These are phyloP conservation scores for Polygonum aviculare DNA, from an alignment of 148 eudicot species.

Conservation along the genomic window DNA sequence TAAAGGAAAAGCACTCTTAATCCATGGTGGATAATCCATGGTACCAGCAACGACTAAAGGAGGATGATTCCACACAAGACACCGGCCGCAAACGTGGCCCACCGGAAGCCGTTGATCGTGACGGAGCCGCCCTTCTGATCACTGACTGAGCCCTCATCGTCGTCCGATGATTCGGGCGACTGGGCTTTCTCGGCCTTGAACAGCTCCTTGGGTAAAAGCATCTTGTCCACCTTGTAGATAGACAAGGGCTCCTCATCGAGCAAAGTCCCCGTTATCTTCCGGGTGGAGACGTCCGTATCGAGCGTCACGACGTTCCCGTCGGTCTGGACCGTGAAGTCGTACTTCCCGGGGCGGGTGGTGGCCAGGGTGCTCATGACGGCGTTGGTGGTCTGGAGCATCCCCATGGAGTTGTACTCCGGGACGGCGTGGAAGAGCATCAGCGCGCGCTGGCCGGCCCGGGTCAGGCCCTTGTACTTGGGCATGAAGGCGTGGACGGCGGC, in stretches of 20 bases:
- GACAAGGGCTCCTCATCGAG: constrained; percentile 57
- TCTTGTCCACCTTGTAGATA: constrained; percentile 46
- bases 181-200: constrained; percentile 22
- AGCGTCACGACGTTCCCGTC: constrained; percentile 51
- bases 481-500: constrained; percentile 35
- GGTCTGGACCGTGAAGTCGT: constrained; percentile 49
- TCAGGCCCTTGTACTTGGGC: constrained; percentile 61
- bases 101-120: constrained; percentile 22
- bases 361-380: constrained; percentile 65
- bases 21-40: background rate
- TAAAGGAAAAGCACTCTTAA: background rate
- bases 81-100: constrained; percentile 15
- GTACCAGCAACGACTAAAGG: background rate
- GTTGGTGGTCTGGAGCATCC: constrained; percentile 46
- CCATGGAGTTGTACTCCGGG: constrained; percentile 58
- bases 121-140: constrained; percentile 28
- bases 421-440: constrained; percentile 53
- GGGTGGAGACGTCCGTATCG: constrained; percentile 47
- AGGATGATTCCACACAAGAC: constrained; percentile 15
- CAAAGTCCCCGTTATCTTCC: constrained; percentile 46
- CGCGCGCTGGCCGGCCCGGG: constrained; percentile 28
- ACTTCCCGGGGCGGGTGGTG: constrained; percentile 38
- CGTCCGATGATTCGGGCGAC: constrained; percentile 1
- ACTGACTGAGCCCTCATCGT: constrained; percentile 15
- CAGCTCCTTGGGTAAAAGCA: constrained; percentile 58